phyloP scores from a whole-genome alignment of 306 rosid species.

The Carpinus fangiana region DNA sequence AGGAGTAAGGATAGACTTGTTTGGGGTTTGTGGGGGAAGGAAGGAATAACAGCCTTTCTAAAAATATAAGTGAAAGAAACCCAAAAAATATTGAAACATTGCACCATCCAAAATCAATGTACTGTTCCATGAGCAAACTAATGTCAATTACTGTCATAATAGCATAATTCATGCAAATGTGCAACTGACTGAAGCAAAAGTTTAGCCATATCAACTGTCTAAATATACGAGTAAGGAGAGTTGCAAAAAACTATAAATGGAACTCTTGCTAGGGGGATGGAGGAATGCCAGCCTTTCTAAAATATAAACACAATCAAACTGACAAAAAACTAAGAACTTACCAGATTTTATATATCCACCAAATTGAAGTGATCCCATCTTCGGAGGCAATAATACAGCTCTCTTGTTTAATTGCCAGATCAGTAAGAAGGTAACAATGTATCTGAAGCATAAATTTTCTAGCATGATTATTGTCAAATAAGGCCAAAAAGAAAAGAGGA shows the following conservation, averaged over 20 bases:
- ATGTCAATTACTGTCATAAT: neutral
- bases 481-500: conserved; percentile 26
- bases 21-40: no score
- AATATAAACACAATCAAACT: neutral
- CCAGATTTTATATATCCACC: conserved; percentile 88
- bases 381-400: conserved; percentile 81
- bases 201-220: neutral
- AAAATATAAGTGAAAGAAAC: no score
- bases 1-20: neutral
- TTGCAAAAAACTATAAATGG: no score
- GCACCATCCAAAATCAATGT: neutral
- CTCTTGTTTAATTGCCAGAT: conserved; percentile 74
- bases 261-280: neutral
- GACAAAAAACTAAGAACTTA: conserved; percentile 18
- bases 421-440: conserved; percentile 74
- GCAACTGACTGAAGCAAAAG: neutral
- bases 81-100: neutral
- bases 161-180: neutral
- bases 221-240: neutral
- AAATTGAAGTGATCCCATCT: conserved; percentile 78
- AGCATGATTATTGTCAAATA: conserved; percentile 23
- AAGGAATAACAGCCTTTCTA: no score
- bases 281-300: neutral
- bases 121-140: neutral
- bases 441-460: conserved; percentile 49